Percentiles rank a stretch among this genome's conserved stretches.
Conservation (phyloP, 306 rosid species). For the Vigna unguiculata region DNA sequence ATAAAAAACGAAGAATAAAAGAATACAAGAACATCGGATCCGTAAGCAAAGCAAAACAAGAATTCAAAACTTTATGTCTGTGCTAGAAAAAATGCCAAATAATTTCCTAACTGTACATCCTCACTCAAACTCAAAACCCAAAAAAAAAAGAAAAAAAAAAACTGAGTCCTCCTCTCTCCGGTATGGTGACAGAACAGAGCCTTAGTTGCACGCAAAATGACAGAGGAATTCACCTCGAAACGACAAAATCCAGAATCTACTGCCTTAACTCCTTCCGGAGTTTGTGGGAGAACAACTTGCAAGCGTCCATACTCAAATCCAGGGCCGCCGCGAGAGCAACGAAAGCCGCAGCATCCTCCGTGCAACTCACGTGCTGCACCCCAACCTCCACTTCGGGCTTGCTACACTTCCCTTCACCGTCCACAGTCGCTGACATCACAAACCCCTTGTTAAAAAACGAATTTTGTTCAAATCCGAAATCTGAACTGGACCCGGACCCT, state of each 20-base stretch:
- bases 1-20: conserved; percentile 12
- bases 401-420: conserved; percentile 47
- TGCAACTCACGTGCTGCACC: conserved; percentile 55
- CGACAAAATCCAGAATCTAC: conserved; percentile 37
- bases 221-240: conserved; percentile 24
- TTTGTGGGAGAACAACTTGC: conserved; percentile 55
- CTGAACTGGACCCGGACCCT: conserved; percentile 45
- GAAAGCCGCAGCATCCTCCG: conserved; percentile 61
- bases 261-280: conserved; percentile 59
- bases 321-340: conserved; percentile 62
- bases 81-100: conserved; percentile 14
- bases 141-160: neutral
- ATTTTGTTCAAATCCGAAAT: conserved; percentile 39
- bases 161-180: neutral
- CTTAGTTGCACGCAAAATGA: conserved; percentile 35
- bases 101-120: conserved; percentile 44
- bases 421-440: conserved; percentile 60
- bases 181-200: neutral
- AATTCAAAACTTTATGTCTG: conserved; percentile 20
- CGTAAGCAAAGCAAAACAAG: conserved; percentile 28
- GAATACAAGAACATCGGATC: conserved; percentile 21
- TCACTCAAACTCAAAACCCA: neutral
- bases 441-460: conserved; percentile 47
- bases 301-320: conserved; percentile 63
- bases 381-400: conserved; percentile 60